A percentile compares a stretch with the other conserved stretches of the same genome.
Conservation (phyloP, 1,284 basidiomycete genomes). For the Cutaneotrichosporon dermatis region DNA sequence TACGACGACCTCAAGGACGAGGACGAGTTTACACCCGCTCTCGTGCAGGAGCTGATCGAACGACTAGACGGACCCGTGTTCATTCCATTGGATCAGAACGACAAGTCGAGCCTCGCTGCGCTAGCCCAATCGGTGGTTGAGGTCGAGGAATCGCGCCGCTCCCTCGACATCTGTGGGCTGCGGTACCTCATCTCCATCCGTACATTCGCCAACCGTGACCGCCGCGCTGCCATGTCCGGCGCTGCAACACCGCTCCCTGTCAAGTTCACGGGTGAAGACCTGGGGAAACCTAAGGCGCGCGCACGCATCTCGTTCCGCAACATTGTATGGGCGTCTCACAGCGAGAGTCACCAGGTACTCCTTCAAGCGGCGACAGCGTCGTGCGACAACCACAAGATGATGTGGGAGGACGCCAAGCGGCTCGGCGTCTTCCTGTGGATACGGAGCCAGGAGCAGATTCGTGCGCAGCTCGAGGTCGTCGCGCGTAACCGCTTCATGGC, state of each 20-base stretch:
- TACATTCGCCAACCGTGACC: conserved; percentile 42
- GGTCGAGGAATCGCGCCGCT: conserved; percentile 78
- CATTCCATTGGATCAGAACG: conserved; percentile 67
- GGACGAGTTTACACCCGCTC: conserved; percentile 59
- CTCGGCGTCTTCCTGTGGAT: conserved; percentile 88
- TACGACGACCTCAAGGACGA: conserved; percentile 50
- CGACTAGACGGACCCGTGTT: conserved; percentile 61
- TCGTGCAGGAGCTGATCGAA: conserved; percentile 62
- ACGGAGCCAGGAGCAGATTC: conserved; percentile 66
- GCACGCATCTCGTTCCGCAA: conserved; percentile 63
- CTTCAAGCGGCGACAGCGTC: conserved; percentile 65
- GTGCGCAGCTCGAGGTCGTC: conserved; percentile 76
- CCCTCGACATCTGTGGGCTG: conserved; percentile 81
- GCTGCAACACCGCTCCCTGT: conserved; percentile 14
- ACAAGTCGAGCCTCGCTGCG: conserved; percentile 71
- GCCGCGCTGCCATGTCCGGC: conserved; percentile 21
- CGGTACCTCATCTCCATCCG: conserved; percentile 86
- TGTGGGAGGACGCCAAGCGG: conserved; percentile 79
- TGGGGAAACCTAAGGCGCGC: background rate
- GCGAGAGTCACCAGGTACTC: conserved; percentile 81
- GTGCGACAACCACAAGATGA: conserved; percentile 70
- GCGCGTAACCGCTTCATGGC: conserved; percentile 89
- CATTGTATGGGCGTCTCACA: conserved; percentile 92
- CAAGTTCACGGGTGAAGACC: background rate
- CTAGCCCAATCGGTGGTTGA: conserved; percentile 82